Conservation (phyloP, 2,329 filamentous ascomycete species). For the Phaeosphaeriaceae sp. region DNA sequence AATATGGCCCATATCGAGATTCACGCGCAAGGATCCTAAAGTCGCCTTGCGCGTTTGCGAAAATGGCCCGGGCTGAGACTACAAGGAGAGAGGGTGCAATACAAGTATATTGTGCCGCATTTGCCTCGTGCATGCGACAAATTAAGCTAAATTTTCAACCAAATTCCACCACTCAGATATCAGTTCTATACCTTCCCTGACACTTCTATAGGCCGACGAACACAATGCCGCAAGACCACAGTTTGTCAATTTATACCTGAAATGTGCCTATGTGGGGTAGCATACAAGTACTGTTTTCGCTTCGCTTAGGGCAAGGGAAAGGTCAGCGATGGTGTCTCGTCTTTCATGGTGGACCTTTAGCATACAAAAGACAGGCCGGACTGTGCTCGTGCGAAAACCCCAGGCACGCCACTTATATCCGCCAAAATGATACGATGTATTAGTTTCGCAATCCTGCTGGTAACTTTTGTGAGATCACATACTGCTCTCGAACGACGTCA, state of each 20-base stretch:
- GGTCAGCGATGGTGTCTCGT: neutral
- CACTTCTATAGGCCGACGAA: neutral
- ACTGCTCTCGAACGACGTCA: conserved; percentile 19
- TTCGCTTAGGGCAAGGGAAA: neutral
- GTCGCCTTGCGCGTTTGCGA: too few species aligned
- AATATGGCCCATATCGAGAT: too few species aligned
- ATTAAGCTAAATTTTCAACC: neutral
- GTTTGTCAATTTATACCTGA: neutral
- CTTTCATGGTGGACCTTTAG: neutral
- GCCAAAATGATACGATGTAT: neutral
- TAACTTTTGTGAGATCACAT: conserved; percentile 3
- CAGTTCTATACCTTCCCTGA: neutral
- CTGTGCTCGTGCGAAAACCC: too few species aligned
- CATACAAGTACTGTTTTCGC: neutral
- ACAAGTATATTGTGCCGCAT: neutral
- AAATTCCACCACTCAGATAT: neutral
- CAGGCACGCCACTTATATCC: neutral
- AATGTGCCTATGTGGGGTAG: neutral
- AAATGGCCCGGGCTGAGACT: too few species aligned
- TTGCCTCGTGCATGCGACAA: neutral
- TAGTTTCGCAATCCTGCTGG: neutral
- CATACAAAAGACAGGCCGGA: neutral
- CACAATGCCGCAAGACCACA: neutral
- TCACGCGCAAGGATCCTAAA: too few species aligned
- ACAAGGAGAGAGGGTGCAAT: neutral